Conservation (phyloP, 768 basidiomycete genomes). For the Phylloporus rhodoxanthus region DNA sequence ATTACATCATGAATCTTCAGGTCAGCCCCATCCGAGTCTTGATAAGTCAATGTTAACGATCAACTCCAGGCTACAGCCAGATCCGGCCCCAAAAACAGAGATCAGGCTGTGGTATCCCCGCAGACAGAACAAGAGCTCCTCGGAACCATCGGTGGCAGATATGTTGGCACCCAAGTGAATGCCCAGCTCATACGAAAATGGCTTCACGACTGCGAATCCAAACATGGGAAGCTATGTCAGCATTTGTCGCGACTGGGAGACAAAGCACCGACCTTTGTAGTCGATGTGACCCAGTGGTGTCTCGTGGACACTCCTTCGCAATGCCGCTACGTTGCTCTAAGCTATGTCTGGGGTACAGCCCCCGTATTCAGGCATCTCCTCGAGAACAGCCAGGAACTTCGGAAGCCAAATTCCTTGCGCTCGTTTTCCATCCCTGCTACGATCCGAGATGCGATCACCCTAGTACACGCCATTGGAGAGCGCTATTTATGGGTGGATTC, state of each 20-base stretch:
- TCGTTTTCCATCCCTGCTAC: conserved; percentile 15
- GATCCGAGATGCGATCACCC: conserved; percentile 20
- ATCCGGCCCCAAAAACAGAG: not conserved
- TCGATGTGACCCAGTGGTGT: conserved; percentile 15
- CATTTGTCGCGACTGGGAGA: not conserved
- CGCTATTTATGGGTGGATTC: conserved; percentile 26
- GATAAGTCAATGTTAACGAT: not conserved
- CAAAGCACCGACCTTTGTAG: conserved; percentile 8
- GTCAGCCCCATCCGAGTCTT: not conserved
- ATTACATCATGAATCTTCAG: conserved; percentile 8
- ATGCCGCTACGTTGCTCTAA: conserved; percentile 23
- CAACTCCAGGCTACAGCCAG: conserved; percentile 4
- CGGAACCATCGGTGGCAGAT: conserved; percentile 8
- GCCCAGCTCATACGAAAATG: conserved; percentile 9
- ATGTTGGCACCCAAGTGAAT: not conserved
- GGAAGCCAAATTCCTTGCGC: not conserved
- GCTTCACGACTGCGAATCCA: conserved; percentile 13
- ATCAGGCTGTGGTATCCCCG: not conserved
- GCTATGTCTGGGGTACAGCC: conserved; percentile 19
- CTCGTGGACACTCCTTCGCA: conserved; percentile 12
- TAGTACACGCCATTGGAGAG: conserved; percentile 17
- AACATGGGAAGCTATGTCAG: conserved; percentile 7
- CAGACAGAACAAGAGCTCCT: conserved; percentile 2
- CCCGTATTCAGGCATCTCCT: conserved; percentile 9
- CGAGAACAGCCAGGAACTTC: conserved; percentile 5